A percentile compares a stretch with the other conserved stretches of the same genome.
Evolutionary conservation across 2,329 filamentous ascomycete genomes (phyloP).

Genomic region (Blastomyces percursus): DNA sequence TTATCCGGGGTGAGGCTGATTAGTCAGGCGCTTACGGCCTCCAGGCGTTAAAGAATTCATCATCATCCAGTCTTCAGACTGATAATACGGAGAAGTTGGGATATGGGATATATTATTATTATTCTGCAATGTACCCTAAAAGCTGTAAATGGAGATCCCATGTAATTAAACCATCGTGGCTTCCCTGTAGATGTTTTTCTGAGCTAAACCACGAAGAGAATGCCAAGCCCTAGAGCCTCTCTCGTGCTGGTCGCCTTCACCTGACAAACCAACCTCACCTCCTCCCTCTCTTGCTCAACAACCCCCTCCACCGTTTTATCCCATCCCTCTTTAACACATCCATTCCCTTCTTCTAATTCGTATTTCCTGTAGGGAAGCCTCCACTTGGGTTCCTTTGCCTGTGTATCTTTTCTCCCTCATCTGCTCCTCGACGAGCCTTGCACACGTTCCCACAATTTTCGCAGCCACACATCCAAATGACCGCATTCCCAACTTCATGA

Average conservation of each 20-base stretch:
- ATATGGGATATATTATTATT: no score
- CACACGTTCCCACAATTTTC: conserved; percentile 21
- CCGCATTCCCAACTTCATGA: conserved; percentile 44
- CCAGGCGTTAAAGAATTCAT: no score
- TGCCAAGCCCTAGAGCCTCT: conserved; percentile 1
- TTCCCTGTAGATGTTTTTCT: not conserved
- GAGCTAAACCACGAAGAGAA: not conserved
- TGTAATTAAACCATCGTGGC: not conserved
- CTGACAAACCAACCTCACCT: conserved; percentile 4
- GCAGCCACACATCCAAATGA: conserved; percentile 38
- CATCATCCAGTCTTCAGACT: no score
- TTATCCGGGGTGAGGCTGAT: no score
- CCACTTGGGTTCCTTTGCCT: not conserved
- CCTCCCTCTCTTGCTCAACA: not conserved
- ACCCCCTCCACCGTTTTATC: not conserved
- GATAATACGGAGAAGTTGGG: no score
- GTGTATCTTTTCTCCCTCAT: not conserved
- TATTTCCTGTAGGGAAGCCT: not conserved
- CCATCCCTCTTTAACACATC: not conserved
- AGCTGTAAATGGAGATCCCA: no score
- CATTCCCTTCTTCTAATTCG: not conserved
- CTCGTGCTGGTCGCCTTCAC: not conserved
- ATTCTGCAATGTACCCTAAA: no score
- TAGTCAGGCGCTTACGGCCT: no score
- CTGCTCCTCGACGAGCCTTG: conserved; percentile 1